Evolutionary conservation across 2,329 filamentous ascomycete species (phyloP).

Genomic region (Exserohilum rostratum): DNA sequence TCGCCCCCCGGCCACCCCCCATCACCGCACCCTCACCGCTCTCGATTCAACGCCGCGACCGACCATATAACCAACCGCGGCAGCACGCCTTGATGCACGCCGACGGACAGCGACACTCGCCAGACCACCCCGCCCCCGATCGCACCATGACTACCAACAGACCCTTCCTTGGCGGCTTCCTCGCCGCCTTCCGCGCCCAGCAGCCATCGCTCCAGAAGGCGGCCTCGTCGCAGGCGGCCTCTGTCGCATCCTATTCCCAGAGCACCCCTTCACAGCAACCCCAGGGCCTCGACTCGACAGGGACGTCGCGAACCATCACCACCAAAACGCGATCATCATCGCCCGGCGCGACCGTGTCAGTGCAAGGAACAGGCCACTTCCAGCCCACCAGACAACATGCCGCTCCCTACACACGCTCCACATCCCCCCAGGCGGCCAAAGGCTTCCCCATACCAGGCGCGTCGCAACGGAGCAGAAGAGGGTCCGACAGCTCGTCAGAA

Average conservation of each 20-base stretch:
- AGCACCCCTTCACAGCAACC: slow-evolving; percentile 44
- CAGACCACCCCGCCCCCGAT: slow-evolving; percentile 22
- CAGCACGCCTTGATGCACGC: slow-evolving; percentile 33
- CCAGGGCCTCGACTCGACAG: slow-evolving; percentile 48
- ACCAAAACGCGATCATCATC: slow-evolving; percentile 42
- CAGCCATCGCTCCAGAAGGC: slow-evolving; percentile 66
- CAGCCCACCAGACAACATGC: slow-evolving; percentile 52
- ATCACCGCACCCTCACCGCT: slow-evolving; percentile 7
- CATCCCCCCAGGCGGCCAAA: slow-evolving; percentile 43
- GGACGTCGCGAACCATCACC: slow-evolving; percentile 49
- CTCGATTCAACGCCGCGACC: slow-evolving; percentile 1
- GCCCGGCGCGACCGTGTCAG: slow-evolving; percentile 46
- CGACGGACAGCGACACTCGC: slow-evolving; percentile 27
- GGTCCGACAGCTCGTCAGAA: slow-evolving; percentile 76
- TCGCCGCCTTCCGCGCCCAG: slow-evolving; percentile 70
- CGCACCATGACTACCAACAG: slow-evolving; percentile 67
- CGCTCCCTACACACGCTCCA: slow-evolving; percentile 46
- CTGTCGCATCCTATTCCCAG: slow-evolving; percentile 47
- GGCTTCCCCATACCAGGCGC: slow-evolving; percentile 46
- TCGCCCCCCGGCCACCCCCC: slow-evolving; percentile 1
- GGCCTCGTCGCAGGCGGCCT: slow-evolving; percentile 51
- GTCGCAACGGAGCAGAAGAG: slow-evolving; percentile 58
- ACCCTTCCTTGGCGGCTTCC: slow-evolving; percentile 70
- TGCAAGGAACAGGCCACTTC: slow-evolving; percentile 48
- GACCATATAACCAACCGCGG: slow-evolving; percentile 3